These are phyloP conservation scores for Podospora australis DNA, from an alignment of 495 filamentous ascomycete species.

Conservation along the genomic window DNA sequence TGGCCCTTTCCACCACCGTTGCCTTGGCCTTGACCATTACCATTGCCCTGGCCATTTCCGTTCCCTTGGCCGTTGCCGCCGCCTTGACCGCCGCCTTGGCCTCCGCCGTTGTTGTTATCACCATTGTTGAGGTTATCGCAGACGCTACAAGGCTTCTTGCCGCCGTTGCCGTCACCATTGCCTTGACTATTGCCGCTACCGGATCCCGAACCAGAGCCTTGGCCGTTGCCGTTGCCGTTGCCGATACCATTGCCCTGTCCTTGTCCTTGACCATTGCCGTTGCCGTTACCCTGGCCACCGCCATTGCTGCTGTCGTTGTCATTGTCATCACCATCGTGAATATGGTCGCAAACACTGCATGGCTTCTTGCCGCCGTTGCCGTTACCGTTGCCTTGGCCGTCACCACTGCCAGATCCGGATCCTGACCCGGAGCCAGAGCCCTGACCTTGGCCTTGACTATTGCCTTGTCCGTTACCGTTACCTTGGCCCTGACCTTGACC, in stretches of 20 bases:
- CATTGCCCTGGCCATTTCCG: neutral
- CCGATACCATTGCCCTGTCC: neutral
- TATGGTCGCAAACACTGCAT: neutral
- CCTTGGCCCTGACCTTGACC: neutral
- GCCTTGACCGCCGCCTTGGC: neutral
- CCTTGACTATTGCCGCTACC: neutral
- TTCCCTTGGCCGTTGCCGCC: neutral
- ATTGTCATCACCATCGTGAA: neutral
- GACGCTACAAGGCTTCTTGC: neutral
- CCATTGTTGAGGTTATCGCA: neutral
- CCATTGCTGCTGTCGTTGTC: neutral
- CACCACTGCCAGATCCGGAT: neutral
- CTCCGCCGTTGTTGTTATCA: neutral
- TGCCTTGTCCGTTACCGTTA: neutral
- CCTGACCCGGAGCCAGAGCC: neutral
- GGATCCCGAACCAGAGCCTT: neutral
- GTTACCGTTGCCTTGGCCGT: neutral
- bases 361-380: neutral
- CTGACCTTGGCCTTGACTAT: neutral
- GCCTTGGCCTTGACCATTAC: too few species aligned
- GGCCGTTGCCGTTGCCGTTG: neutral
- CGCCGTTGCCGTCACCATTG: neutral
- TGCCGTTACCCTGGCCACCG: neutral
- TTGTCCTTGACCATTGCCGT: neutral
- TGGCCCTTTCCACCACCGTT: neutral